Percentiles rank a stretch among this genome's conserved stretches.
Conservation (phyloP, 2,329 filamentous ascomycete genomes). For the Penicillium fuscoglaucum region DNA sequence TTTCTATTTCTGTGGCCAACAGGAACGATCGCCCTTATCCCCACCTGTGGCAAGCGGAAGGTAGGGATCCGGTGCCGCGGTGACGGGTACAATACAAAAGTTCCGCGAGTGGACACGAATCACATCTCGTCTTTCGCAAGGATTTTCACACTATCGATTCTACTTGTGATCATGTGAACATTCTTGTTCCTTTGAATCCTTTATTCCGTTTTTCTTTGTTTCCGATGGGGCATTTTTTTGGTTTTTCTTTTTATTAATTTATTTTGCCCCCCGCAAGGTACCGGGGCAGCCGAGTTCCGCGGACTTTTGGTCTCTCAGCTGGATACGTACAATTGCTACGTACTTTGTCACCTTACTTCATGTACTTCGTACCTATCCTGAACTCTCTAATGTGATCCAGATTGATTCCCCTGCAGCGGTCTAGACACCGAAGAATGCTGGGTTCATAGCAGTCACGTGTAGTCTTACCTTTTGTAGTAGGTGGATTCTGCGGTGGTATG, state of each 20-base stretch:
- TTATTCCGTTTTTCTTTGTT: constrained; percentile 3
- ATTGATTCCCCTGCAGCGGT: constrained; percentile 6
- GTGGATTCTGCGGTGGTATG: background rate
- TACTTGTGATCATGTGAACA: constrained; percentile 24
- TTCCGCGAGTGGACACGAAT: constrained; percentile 13
- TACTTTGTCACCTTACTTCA: constrained; percentile 12
- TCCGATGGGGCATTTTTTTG: background rate
- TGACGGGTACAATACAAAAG: constrained; percentile 33
- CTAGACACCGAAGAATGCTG: background rate
- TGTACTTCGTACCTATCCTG: background rate
- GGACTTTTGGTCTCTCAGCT: constrained; percentile 6
- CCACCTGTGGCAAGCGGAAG: constrained; percentile 32
- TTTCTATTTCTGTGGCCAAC: constrained; percentile 17
- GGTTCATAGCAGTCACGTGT: constrained; percentile 1
- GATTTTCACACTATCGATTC: constrained; percentile 27
- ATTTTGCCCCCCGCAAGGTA: constrained; percentile 1
- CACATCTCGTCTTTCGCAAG: constrained; percentile 15
- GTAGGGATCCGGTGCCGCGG: constrained; percentile 38
- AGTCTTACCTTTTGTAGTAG: background rate
- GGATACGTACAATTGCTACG: constrained; percentile 7
- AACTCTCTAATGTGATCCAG: constrained; percentile 1
- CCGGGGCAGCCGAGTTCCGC: background rate
- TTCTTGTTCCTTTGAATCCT: background rate
- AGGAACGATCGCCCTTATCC: constrained; percentile 21
- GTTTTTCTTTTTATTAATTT: background rate